These are phyloP conservation scores for Diddensiella transvaalensis DNA, from an alignment of 805 yeast genomes.

Conservation along the genomic window DNA sequence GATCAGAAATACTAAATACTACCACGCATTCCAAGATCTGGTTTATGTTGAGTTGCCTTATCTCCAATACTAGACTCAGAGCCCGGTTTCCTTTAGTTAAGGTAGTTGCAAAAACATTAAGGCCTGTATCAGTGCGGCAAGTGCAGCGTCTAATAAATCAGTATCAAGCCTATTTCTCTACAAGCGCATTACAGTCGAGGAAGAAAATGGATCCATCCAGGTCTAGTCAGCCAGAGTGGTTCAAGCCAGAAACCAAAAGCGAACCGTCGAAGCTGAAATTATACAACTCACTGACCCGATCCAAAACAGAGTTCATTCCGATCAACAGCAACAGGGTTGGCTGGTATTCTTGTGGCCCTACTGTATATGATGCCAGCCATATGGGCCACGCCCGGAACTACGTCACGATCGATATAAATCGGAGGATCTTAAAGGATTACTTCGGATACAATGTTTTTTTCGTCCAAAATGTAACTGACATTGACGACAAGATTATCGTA, in stretches of 20 bases:
- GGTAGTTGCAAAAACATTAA: too few species aligned
- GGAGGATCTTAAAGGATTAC: slow-evolving; percentile 84
- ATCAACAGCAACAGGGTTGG: slow-evolving; percentile 55
- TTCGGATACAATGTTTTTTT: slow-evolving; percentile 85
- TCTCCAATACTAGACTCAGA: background rate
- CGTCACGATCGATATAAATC: slow-evolving; percentile 88
- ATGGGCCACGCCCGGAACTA: slow-evolving; percentile 99
- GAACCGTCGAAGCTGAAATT: slow-evolving; percentile 51
- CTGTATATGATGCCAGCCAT: slow-evolving; percentile 92
- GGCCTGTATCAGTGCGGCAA: too few species aligned
- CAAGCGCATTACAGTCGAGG: background rate
- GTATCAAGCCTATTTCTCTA: background rate
- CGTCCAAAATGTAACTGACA: slow-evolving; percentile 97
- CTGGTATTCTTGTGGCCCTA: slow-evolving; percentile 99
- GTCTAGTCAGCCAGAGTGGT: slow-evolving; percentile 52
- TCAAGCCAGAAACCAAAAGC: slow-evolving; percentile 34
- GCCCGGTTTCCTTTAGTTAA: too few species aligned
- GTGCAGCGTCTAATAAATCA: background rate
- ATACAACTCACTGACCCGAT: slow-evolving; percentile 79
- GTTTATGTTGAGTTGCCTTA: background rate
- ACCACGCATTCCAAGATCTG: background rate
- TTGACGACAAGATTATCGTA: slow-evolving; percentile 93
- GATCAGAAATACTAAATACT: background rate
- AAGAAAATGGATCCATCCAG: slow-evolving; percentile 9
- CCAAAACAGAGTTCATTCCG: slow-evolving; percentile 78